A percentile compares a stretch with the other conserved stretches of the same genome.
These are phyloP conservation scores for Oryza rufipogon DNA, from an alignment of 176 grass and related monocot species.

Conservation along the genomic window DNA sequence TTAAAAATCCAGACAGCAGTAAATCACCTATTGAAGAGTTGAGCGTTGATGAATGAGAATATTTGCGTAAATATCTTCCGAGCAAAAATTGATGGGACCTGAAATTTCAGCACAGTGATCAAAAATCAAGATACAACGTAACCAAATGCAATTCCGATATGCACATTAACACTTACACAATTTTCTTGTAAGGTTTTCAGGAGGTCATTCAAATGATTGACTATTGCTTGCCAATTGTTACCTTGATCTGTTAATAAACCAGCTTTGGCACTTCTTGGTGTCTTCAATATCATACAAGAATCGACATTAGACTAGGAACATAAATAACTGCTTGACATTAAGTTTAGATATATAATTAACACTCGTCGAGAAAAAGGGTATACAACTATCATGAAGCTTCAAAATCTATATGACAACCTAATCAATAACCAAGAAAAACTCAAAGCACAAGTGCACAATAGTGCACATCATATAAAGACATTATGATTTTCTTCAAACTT, in stretches of 20 bases:
- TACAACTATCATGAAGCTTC: neutral
- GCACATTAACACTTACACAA: slow-evolving; percentile 64
- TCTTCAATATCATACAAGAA: slow-evolving; percentile 54
- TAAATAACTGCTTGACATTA: neutral
- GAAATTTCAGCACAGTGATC: slow-evolving; percentile 37
- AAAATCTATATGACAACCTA: slow-evolving; percentile 9
- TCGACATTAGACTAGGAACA: slow-evolving; percentile 40
- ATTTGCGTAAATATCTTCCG: slow-evolving; percentile 76
- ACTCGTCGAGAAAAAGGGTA: neutral
- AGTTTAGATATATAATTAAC: neutral
- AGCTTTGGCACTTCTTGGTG: slow-evolving; percentile 70
- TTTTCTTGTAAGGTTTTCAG: slow-evolving; percentile 81
- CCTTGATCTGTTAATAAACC: slow-evolving; percentile 66
- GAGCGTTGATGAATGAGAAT: slow-evolving; percentile 88
- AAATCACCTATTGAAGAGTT: slow-evolving; percentile 90
- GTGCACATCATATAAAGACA: slow-evolving; percentile 5
- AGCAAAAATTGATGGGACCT: slow-evolving; percentile 76
- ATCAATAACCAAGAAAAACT: slow-evolving; percentile 5
- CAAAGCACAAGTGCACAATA: neutral
- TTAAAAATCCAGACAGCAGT: slow-evolving; percentile 22
- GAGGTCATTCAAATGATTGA: slow-evolving; percentile 73
- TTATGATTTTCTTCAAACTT: neutral
- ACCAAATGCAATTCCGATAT: slow-evolving; percentile 9
- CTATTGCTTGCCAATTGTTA: slow-evolving; percentile 72
- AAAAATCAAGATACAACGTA: slow-evolving; percentile 37